phyloP scores from a whole-genome alignment of 768 basidiomycete genomes.

The Mycena latifolia region DNA sequence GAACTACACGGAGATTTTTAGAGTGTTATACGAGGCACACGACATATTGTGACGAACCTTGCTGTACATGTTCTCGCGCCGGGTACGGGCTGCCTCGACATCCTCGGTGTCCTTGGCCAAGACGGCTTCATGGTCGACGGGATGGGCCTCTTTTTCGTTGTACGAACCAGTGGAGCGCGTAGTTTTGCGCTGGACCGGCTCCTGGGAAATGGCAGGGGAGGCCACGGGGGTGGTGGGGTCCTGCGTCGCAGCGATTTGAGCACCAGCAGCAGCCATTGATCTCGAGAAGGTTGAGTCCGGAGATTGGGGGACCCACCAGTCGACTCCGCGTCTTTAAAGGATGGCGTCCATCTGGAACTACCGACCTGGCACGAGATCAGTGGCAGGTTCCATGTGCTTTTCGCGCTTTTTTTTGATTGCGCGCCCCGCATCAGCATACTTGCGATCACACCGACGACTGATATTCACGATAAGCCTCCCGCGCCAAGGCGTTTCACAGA shows the following conservation, averaged over 20 bases:
- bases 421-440: too few relatives aligned
- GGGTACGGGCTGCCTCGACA: slow-evolving; percentile 29
- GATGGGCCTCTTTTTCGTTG: slow-evolving; percentile 39
- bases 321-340: too few relatives aligned
- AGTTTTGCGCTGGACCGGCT: slow-evolving; percentile 39
- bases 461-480: slow-evolving; percentile 6
- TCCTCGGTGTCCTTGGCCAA: slow-evolving; percentile 40
- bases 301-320: slow-evolving; percentile 5
- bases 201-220: slow-evolving; percentile 14
- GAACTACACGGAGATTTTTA: slow-evolving; percentile 23
- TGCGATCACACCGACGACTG: too few relatives aligned
- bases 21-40: slow-evolving; percentile 1
- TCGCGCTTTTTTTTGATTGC: too few relatives aligned
- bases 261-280: slow-evolving; percentile 14
- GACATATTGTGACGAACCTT: slow-evolving; percentile 32
- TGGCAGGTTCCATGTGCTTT: too few relatives aligned
- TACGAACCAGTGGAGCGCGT: slow-evolving; percentile 39
- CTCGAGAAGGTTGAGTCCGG: slow-evolving; percentile 31
- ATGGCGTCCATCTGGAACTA: too few relatives aligned
- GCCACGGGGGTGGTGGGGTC: slow-evolving; percentile 6
- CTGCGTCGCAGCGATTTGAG: slow-evolving; percentile 1
- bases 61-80: slow-evolving; percentile 32
- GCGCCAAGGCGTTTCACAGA: slow-evolving; percentile 19
- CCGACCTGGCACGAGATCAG: too few relatives aligned
- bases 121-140: slow-evolving; percentile 41